phyloP scores from a whole-genome alignment of 2,329 filamentous ascomycete species.

The Byssoonygena ceratinophila region DNA sequence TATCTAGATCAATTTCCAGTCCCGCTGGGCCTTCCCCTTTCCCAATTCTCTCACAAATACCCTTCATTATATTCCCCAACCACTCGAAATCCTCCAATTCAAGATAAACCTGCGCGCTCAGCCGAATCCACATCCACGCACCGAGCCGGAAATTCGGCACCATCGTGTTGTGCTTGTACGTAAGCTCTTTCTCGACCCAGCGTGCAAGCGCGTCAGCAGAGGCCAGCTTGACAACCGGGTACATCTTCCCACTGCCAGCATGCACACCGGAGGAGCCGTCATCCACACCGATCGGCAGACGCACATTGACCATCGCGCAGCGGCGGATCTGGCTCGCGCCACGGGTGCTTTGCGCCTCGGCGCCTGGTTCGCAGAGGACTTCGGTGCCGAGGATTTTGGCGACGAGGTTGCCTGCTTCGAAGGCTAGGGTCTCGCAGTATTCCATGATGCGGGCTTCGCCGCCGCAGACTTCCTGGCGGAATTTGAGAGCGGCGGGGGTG shows the following conservation, averaged over 20 bases:
- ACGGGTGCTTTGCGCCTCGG: conserved; percentile 18
- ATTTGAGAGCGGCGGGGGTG: conserved; percentile 59
- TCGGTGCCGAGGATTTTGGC: conserved; percentile 58
- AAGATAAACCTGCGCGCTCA: conserved; percentile 79
- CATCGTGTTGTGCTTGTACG: conserved; percentile 59
- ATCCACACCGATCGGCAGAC: conserved; percentile 51
- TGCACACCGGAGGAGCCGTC: conserved; percentile 19
- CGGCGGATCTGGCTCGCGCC: conserved; percentile 40
- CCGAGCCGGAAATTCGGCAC: conserved; percentile 53
- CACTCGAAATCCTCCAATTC: conserved; percentile 67
- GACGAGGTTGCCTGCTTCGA: conserved; percentile 50
- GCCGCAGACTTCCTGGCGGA: conserved; percentile 57
- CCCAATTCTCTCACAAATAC: conserved; percentile 39
- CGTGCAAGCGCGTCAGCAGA: conserved; percentile 36
- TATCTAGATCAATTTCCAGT: conserved; percentile 1
- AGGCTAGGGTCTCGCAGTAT: conserved; percentile 55
- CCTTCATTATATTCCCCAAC: conserved; percentile 50
- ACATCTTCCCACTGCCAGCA: conserved; percentile 7
- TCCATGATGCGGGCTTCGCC: conserved; percentile 59
- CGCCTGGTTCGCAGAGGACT: conserved; percentile 49
- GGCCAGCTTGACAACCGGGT: conserved; percentile 31
- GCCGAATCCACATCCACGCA: conserved; percentile 55
- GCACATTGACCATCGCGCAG: conserved; percentile 63
- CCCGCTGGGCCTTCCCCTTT: conserved; percentile 1
- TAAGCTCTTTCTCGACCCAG: conserved; percentile 49